Percentiles rank a stretch among this genome's conserved stretches.
Conservation (phyloP, 805 yeast species). For the Myxozyma sirexii region DNA sequence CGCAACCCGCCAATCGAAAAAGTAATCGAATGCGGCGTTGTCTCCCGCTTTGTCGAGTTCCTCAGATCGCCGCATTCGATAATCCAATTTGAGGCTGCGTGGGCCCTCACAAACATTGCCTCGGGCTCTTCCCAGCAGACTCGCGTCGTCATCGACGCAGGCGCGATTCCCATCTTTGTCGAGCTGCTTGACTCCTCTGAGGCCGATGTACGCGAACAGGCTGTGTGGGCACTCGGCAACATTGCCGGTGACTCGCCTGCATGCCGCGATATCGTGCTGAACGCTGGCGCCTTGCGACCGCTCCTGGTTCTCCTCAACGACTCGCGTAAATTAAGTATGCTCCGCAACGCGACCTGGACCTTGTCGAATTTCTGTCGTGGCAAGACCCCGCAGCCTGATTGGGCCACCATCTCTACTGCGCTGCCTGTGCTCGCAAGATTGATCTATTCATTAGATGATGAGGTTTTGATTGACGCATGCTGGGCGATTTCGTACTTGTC, state of each 20-base stretch:
- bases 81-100: slow-evolving; percentile 96
- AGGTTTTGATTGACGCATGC: slow-evolving; percentile 94
- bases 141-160: slow-evolving; percentile 83
- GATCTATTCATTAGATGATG: slow-evolving; percentile 86
- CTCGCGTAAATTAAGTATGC: slow-evolving; percentile 76
- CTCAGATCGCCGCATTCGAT: slow-evolving; percentile 76
- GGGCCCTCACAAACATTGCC: slow-evolving; percentile 99
- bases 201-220: slow-evolving; percentile 94
- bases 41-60: slow-evolving; percentile 84
- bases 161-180: slow-evolving; percentile 92
- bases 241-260: slow-evolving; percentile 96
- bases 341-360: slow-evolving; percentile 98
- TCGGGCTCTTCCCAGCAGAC: slow-evolving; percentile 92
- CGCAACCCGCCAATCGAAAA: slow-evolving; percentile 94
- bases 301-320: slow-evolving; percentile 76
- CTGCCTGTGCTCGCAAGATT: slow-evolving; percentile 90
- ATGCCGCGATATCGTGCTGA: slow-evolving; percentile 85
- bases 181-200: slow-evolving; percentile 77
- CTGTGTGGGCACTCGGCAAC: slow-evolving; percentile 98
- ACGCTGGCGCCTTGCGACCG: slow-evolving; percentile 86
- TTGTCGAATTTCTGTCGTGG: slow-evolving; percentile 96
- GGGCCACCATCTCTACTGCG: slow-evolving; percentile 83
- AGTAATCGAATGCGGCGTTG: slow-evolving; percentile 91
- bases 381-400: slow-evolving; percentile 93
- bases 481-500: slow-evolving; percentile 97